phyloP scores from a whole-genome alignment of 306 rosid genomes.

The Lathyrus tuberosus region DNA sequence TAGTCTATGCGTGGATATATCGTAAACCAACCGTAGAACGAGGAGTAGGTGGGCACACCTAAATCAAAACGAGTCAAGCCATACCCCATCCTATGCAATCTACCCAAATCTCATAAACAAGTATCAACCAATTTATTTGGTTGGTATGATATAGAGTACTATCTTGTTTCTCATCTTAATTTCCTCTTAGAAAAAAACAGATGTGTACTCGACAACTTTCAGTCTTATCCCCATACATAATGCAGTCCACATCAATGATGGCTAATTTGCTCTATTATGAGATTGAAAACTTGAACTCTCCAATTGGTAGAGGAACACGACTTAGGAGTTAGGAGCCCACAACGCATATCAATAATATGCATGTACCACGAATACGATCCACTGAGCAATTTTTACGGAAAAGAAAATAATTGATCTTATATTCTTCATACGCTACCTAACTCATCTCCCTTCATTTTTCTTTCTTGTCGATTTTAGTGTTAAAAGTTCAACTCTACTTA shows the following conservation, averaged over 20 bases:
- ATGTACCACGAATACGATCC: constrained; percentile 38
- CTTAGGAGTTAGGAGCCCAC: constrained; percentile 32
- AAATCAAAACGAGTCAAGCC: constrained; percentile 14
- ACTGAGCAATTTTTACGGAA: constrained; percentile 29
- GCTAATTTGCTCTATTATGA: constrained; percentile 37
- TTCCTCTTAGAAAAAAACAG: constrained; percentile 30
- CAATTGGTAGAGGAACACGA: constrained; percentile 30
- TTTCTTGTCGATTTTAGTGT: constrained; percentile 28
- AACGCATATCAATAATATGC: constrained; percentile 4
- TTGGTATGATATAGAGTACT: constrained; percentile 22
- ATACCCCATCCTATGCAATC: not conserved
- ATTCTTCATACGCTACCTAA: constrained; percentile 45
- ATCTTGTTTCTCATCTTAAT: constrained; percentile 25
- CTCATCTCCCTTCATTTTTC: not conserved
- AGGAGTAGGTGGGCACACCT: constrained; percentile 33
- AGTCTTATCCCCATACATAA: constrained; percentile 41
- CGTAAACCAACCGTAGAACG: constrained; percentile 5
- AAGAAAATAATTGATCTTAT: constrained; percentile 23
- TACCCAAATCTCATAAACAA: constrained; percentile 34
- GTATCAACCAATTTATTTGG: constrained; percentile 41
- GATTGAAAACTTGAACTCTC: constrained; percentile 17
- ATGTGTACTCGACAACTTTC: constrained; percentile 44
- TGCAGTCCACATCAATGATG: constrained; percentile 47
- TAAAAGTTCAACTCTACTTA: constrained; percentile 38
- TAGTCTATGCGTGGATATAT: constrained; percentile 1